Evolutionary conservation across 805 yeast species (phyloP).

Genomic region (Groenewaldozyma salmanticensis): DNA sequence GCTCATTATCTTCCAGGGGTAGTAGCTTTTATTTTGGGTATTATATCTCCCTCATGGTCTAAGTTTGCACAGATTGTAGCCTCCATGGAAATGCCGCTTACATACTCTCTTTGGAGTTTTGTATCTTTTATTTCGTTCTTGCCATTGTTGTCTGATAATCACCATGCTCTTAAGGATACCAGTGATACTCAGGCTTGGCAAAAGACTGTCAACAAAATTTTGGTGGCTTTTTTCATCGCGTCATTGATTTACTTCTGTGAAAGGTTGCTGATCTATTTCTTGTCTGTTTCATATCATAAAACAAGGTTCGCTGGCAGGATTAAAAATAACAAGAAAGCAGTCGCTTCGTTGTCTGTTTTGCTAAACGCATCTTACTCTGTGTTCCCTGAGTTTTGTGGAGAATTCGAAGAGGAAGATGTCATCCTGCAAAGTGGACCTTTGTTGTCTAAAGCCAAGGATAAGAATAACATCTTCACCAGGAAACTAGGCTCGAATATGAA

Average conservation of each 20-base stretch:
- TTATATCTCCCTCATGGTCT: slow-evolving; percentile 25
- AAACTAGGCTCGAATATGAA: slow-evolving; percentile 24
- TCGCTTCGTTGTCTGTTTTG: slow-evolving; percentile 22
- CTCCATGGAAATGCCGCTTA: slow-evolving; percentile 28
- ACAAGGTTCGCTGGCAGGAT: slow-evolving; percentile 31
- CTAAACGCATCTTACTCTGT: slow-evolving; percentile 25
- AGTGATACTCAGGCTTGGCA: slow-evolving; percentile 27
- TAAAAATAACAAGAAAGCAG: slow-evolving; percentile 26
- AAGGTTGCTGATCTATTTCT: slow-evolving; percentile 28
- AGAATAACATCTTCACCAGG: not conserved
- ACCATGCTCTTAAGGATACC: slow-evolving; percentile 14
- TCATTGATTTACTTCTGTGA: slow-evolving; percentile 29
- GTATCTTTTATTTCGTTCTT: slow-evolving; percentile 29
- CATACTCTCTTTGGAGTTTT: slow-evolving; percentile 28
- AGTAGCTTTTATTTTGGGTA: slow-evolving; percentile 21
- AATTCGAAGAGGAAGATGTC: slow-evolving; percentile 29
- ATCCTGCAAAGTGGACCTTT: slow-evolving; percentile 14
- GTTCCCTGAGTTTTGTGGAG: slow-evolving; percentile 27
- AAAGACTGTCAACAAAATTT: slow-evolving; percentile 23
- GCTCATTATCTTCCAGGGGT: slow-evolving; percentile 28
- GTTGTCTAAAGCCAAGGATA: slow-evolving; percentile 9
- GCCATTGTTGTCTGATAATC: slow-evolving; percentile 25
- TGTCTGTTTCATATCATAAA: slow-evolving; percentile 32
- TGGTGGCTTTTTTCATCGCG: slow-evolving; percentile 29
- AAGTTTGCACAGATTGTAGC: slow-evolving; percentile 23